A percentile compares a stretch with the other conserved stretches of the same genome.
phyloP scores from a whole-genome alignment of 768 basidiomycete genomes.

The Amanita inopinata region DNA sequence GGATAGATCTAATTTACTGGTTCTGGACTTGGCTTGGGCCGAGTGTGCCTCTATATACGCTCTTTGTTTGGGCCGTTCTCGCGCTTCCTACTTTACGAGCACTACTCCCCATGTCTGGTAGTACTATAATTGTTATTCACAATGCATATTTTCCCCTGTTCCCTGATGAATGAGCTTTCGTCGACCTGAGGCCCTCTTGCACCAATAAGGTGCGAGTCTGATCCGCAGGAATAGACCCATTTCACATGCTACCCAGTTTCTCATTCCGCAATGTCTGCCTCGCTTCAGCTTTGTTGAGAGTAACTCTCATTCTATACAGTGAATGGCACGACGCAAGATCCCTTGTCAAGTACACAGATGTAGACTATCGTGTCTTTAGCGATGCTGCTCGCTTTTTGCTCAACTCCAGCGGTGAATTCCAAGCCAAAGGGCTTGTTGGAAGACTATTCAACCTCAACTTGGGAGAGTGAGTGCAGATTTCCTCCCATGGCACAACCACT shows the following conservation, averaged over 20 bases:
- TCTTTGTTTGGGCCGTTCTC: neutral
- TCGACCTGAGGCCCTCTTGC: too few relatives aligned
- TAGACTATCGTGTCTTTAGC: constrained; percentile 93
- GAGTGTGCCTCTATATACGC: neutral
- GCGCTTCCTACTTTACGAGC: neutral
- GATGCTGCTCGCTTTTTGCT: constrained; percentile 79
- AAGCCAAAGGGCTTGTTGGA: constrained; percentile 56
- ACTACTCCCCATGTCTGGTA: neutral
- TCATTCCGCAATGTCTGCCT: constrained; percentile 44
- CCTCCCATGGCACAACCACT: constrained; percentile 1
- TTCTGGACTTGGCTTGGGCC: neutral
- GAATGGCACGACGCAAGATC: constrained; percentile 84
- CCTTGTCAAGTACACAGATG: constrained; percentile 91
- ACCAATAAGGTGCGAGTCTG: too few relatives aligned
- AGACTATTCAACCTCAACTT: constrained; percentile 26
- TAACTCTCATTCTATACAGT: constrained; percentile 72
- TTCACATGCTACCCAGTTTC: constrained; percentile 1
- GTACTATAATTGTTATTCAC: neutral
- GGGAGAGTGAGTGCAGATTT: constrained; percentile 60
- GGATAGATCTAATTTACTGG: constrained; percentile 4
- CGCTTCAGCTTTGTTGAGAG: constrained; percentile 47
- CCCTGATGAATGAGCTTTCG: too few relatives aligned
- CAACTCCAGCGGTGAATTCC: constrained; percentile 30
- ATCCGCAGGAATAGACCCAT: too few relatives aligned
- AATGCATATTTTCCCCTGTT: neutral